phyloP scores from a whole-genome alignment of 805 yeast species.

The Pichia cabralensis region DNA sequence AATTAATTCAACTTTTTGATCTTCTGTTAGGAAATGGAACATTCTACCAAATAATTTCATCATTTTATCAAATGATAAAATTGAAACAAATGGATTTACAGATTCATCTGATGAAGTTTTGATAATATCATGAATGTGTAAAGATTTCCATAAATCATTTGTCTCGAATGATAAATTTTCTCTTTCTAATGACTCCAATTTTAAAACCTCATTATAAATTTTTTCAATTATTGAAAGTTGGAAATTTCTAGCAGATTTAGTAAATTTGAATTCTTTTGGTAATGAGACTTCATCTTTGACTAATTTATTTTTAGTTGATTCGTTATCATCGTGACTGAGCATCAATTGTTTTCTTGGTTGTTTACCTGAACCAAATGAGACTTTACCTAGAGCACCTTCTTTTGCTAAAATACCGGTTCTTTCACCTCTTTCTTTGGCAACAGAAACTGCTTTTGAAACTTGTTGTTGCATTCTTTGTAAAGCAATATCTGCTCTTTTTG shows the following conservation, averaged over 20 bases:
- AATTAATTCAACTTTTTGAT: conserved; percentile 66
- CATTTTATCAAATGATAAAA: conserved; percentile 77
- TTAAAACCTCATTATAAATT: conserved; percentile 66
- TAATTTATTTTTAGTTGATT: conserved; percentile 9
- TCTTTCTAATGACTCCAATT: conserved; percentile 67
- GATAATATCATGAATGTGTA: conserved; percentile 59
- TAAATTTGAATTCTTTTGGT: conserved; percentile 25
- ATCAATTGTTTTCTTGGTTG: conserved; percentile 83
- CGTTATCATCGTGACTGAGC: conserved; percentile 28
- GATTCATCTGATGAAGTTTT: conserved; percentile 40
- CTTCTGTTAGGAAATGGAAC: conserved; percentile 69
- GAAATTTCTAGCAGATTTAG: conserved; percentile 36
- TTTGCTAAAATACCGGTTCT: conserved; percentile 49
- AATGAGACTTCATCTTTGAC: conserved; percentile 12
- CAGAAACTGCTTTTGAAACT: conserved; percentile 91
- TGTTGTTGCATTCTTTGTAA: conserved; percentile 97
- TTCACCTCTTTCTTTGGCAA: conserved; percentile 75
- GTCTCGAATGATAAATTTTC: conserved; percentile 39
- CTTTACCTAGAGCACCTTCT: conserved; percentile 87
- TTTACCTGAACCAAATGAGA: conserved; percentile 67
- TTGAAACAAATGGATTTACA: conserved; percentile 73
- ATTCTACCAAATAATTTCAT: conserved; percentile 82
- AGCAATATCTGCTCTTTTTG: conserved; percentile 79
- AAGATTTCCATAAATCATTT: conserved; percentile 61
- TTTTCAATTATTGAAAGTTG: conserved; percentile 65